A percentile compares a stretch with the other conserved stretches of the same genome.
Conservation (phyloP, 2,329 filamentous ascomycete genomes). For the Neonectria coccinea region DNA sequence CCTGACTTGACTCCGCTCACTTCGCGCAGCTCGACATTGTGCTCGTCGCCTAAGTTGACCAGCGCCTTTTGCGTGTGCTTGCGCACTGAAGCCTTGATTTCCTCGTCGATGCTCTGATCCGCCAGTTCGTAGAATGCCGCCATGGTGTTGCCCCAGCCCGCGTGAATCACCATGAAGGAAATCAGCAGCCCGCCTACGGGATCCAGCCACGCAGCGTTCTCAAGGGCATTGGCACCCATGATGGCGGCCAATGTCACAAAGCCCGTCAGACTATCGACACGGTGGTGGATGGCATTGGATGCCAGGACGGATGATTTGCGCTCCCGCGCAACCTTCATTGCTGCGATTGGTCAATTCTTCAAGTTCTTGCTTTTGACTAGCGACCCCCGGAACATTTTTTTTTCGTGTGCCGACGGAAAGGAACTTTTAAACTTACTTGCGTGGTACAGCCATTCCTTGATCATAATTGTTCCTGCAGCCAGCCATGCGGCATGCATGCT, state of each 20-base stretch:
- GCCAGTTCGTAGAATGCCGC: slow-evolving; percentile 87
- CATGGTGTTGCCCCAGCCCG: slow-evolving; percentile 87
- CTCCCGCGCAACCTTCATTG: slow-evolving; percentile 94
- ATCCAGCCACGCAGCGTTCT: slow-evolving; percentile 91
- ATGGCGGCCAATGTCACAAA: slow-evolving; percentile 93
- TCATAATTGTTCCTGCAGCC: slow-evolving; percentile 85
- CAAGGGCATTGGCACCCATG: slow-evolving; percentile 86
- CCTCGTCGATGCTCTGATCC: slow-evolving; percentile 89
- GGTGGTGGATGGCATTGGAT: slow-evolving; percentile 96
- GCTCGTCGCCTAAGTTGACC: slow-evolving; percentile 62
- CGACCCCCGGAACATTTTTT: slow-evolving; percentile 3
- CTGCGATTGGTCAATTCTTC: slow-evolving; percentile 59
- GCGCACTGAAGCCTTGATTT: slow-evolving; percentile 79
- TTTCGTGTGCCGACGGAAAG: slow-evolving; percentile 8
- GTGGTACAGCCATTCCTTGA: slow-evolving; percentile 98
- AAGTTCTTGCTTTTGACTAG: slow-evolving; percentile 14
- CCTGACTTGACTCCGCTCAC: slow-evolving; percentile 94
- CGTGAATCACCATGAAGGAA: slow-evolving; percentile 91
- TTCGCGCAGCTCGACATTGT: slow-evolving; percentile 77
- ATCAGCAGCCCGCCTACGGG: slow-evolving; percentile 94
- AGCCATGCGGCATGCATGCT: slow-evolving; percentile 97
- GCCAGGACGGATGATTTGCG: slow-evolving; percentile 96
- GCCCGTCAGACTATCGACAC: slow-evolving; percentile 93
- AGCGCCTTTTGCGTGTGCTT: slow-evolving; percentile 73
- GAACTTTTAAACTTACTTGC: slow-evolving; percentile 78